A percentile compares a stretch with the other conserved stretches of the same genome.
phyloP scores from a whole-genome alignment of 176 grass and related monocot genomes.

The Urochloa ruziziensis region DNA sequence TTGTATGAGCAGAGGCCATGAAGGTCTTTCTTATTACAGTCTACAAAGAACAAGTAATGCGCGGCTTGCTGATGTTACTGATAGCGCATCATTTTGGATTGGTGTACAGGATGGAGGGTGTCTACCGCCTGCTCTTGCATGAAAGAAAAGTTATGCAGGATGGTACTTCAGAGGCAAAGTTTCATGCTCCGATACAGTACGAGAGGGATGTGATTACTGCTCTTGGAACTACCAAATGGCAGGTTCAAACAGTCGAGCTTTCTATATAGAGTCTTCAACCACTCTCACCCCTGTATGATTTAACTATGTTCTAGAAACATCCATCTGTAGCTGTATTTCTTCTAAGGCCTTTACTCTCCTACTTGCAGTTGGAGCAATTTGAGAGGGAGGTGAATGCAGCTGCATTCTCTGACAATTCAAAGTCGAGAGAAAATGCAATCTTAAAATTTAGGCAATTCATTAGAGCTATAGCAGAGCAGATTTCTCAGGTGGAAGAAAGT shows the following conservation, averaged over 20 bases:
- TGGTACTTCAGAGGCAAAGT: conserved; percentile 42
- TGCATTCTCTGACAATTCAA: conserved; percentile 64
- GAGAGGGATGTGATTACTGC: conserved; percentile 71
- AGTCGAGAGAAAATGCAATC: conserved; percentile 86
- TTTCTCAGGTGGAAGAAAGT: conserved; percentile 58
- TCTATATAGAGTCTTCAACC: neutral
- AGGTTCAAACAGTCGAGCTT: conserved; percentile 50
- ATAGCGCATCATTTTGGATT: conserved; percentile 11
- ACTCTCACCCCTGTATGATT: neutral
- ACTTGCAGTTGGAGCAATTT: conserved; percentile 84
- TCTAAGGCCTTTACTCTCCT: conserved; percentile 37
- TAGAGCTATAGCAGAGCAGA: conserved; percentile 66
- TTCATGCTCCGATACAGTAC: conserved; percentile 49
- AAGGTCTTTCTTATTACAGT: neutral
- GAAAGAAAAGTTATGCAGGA: conserved; percentile 70
- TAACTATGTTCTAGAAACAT: neutral
- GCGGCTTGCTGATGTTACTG: neutral
- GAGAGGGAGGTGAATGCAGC: conserved; percentile 77
- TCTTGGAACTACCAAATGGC: conserved; percentile 89
- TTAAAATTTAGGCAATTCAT: conserved; percentile 86
- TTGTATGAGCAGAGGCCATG: too few species aligned
- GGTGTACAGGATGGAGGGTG: conserved; percentile 73
- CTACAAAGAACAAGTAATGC: neutral
- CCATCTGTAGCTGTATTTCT: conserved; percentile 2
- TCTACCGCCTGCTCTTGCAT: conserved; percentile 69